phyloP scores from a whole-genome alignment of 2,329 filamentous ascomycete species.

The Pochonia chlamydosporia region DNA sequence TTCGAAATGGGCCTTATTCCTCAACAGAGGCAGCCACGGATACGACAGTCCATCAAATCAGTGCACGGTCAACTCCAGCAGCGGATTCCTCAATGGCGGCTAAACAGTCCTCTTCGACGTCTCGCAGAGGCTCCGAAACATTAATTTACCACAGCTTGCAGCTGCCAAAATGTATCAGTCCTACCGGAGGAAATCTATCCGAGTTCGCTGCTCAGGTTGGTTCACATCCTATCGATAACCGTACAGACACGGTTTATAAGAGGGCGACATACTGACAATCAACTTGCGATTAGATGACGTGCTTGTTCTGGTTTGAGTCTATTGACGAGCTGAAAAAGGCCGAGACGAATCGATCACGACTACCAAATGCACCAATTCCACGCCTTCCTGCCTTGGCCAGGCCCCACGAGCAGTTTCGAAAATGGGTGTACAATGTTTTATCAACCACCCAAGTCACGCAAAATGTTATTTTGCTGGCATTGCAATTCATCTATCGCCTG shows the following conservation, averaged over 20 bases:
- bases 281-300: conserved; percentile 64
- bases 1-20: conserved; percentile 3
- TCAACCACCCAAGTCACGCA: conserved; percentile 94
- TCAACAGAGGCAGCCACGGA: conserved; percentile 6
- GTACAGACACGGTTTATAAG: not conserved
- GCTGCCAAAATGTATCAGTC: conserved; percentile 70
- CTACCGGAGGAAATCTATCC: conserved; percentile 67
- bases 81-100: conserved; percentile 20
- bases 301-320: conserved; percentile 95
- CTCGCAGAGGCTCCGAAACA: conserved; percentile 34
- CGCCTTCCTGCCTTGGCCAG: conserved; percentile 65
- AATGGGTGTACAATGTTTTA: conserved; percentile 89
- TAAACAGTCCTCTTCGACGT: conserved; percentile 24
- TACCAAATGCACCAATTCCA: conserved; percentile 34
- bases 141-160: conserved; percentile 58
- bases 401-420: conserved; percentile 74
- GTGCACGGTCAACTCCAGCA: conserved; percentile 32
- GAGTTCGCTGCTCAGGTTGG: conserved; percentile 79
- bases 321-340: conserved; percentile 72
- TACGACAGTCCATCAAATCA: conserved; percentile 25
- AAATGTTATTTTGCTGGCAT: conserved; percentile 84
- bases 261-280: not conserved
- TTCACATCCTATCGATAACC: conserved; percentile 3
- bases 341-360: conserved; percentile 49
- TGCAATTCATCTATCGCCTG: conserved; percentile 88